phyloP scores from a whole-genome alignment of 176 grass and related monocot genomes.

The Stipa capillata region DNA sequence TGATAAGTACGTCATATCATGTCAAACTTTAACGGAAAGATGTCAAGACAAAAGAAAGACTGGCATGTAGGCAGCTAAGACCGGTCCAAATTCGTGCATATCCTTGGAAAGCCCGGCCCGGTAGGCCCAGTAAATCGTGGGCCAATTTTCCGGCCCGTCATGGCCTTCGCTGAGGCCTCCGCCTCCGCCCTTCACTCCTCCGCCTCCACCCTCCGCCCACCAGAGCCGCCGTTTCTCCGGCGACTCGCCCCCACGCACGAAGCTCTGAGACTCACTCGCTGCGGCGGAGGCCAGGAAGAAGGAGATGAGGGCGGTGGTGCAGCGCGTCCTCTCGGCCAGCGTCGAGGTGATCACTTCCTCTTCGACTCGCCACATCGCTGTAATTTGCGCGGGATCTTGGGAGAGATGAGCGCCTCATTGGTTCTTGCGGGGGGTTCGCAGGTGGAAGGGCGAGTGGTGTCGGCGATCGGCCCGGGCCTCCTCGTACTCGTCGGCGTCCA shows the following conservation, averaged over 20 bases:
- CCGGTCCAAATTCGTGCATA: neutral
- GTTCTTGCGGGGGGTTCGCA: conserved; percentile 23
- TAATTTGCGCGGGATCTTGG: conserved; percentile 7
- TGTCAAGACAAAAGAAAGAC: neutral
- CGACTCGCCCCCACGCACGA: neutral
- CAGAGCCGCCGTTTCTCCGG: conserved; percentile 3
- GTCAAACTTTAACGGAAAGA: neutral
- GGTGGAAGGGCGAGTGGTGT: conserved; percentile 78
- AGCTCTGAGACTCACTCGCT: neutral
- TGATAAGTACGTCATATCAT: neutral
- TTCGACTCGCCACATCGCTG: neutral
- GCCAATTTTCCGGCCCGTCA: neutral
- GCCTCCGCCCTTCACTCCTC: neutral
- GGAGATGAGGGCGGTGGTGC: conserved; percentile 81
- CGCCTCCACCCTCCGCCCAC: neutral
- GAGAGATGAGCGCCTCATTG: neutral
- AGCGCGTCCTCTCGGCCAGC: conserved; percentile 86
- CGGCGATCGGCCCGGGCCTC: conserved; percentile 78
- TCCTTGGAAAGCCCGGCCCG: neutral
- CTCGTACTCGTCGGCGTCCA: conserved; percentile 90
- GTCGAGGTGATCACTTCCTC: conserved; percentile 58
- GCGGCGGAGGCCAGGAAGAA: neutral
- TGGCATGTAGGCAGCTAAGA: neutral
- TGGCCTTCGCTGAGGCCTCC: neutral
- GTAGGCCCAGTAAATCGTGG: neutral